Conservation (phyloP, 2,329 filamentous ascomycete genomes). For the Fusarium stilboides region DNA sequence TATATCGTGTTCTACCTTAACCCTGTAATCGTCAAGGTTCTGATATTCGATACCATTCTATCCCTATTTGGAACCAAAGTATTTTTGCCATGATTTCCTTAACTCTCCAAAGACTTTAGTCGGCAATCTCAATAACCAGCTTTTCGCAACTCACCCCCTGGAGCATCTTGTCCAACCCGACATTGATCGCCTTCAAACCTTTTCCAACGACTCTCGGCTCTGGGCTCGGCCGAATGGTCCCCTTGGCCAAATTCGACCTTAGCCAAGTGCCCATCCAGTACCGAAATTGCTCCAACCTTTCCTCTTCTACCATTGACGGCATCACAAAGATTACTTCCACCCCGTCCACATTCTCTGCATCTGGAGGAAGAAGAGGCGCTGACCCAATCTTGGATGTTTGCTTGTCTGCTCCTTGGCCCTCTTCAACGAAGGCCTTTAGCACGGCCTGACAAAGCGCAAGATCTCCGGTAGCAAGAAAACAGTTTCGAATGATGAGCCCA, state of each 20-base stretch:
- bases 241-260: slow-evolving; percentile 52
- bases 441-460: slow-evolving; percentile 56
- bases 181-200: slow-evolving; percentile 56
- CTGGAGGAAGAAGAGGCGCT: slow-evolving; percentile 53
- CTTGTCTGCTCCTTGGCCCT: background rate
- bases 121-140: slow-evolving; percentile 58
- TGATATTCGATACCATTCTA: background rate
- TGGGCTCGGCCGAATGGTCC: slow-evolving; percentile 57
- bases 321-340: slow-evolving; percentile 58
- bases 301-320: slow-evolving; percentile 54
- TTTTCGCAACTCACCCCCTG: slow-evolving; percentile 61
- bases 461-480: slow-evolving; percentile 60
- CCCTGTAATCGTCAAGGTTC: too few species aligned
- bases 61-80: background rate
- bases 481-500: slow-evolving; percentile 56
- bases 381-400: slow-evolving; percentile 55
- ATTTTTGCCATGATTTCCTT: background rate
- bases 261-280: slow-evolving; percentile 60
- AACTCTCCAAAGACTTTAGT: slow-evolving; percentile 38
- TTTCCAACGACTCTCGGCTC: slow-evolving; percentile 56
- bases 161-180: slow-evolving; percentile 55
- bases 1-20: too few species aligned
- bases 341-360: slow-evolving; percentile 50
- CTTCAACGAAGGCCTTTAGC: slow-evolving; percentile 52
- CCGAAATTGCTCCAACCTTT: slow-evolving; percentile 56